Evolutionary conservation across 768 basidiomycete genomes (phyloP).

Genomic region (Mycena haematopus): DNA sequence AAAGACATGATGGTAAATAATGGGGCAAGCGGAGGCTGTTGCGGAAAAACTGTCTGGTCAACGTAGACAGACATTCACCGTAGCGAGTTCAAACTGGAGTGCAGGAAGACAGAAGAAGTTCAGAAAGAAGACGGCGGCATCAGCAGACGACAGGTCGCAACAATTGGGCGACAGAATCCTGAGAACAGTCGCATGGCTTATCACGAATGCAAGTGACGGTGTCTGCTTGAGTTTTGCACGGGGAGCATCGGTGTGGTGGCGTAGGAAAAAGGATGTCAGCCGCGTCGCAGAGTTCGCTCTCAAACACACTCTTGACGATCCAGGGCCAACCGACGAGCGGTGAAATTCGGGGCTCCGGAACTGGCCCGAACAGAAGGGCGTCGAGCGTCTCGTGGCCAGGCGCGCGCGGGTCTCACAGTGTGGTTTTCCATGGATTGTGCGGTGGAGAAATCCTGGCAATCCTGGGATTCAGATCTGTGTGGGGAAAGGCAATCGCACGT

Average conservation of each 20-base stretch:
- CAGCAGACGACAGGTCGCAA: slow-evolving; percentile 11
- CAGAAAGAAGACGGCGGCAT: not conserved
- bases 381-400: not conserved
- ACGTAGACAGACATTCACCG: not conserved
- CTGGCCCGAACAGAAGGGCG: slow-evolving; percentile 15
- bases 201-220: too few species aligned
- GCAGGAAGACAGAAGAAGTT: slow-evolving; percentile 13
- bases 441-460: slow-evolving; percentile 3
- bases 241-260: slow-evolving; percentile 26
- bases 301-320: slow-evolving; percentile 2
- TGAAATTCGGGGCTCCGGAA: not conserved
- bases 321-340: not conserved
- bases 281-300: not conserved
- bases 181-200: not conserved
- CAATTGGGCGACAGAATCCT: too few species aligned
- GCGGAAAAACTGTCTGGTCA: not conserved
- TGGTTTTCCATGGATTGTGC: not conserved
- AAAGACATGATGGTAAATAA: slow-evolving; percentile 9
- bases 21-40: too few species aligned
- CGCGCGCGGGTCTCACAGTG: slow-evolving; percentile 11
- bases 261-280: slow-evolving; percentile 13
- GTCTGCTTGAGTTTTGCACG: slow-evolving; percentile 11
- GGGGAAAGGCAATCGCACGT: slow-evolving; percentile 29
- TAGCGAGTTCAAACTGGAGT: slow-evolving; percentile 7
- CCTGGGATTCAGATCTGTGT: slow-evolving; percentile 22